Evolutionary conservation across 2,329 filamentous ascomycete species (phyloP).

Genomic region (Seiridium unicorne): DNA sequence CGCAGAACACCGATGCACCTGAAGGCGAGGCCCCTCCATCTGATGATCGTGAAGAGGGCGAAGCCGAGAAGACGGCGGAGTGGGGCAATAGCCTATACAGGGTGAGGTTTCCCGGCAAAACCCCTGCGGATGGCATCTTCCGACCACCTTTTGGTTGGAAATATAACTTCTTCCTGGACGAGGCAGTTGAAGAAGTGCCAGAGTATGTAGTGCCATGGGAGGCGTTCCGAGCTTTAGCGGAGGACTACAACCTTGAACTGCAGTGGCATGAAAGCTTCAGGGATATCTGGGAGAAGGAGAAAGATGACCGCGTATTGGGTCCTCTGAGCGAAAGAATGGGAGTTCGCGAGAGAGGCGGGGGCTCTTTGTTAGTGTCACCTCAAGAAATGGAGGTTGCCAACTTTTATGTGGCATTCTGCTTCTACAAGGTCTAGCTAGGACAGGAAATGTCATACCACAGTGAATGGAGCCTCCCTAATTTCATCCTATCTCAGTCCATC

Average conservation of each 20-base stretch:
- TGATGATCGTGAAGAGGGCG: constrained; percentile 54
- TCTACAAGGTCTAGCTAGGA: constrained; percentile 76
- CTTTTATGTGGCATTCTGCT: constrained; percentile 95
- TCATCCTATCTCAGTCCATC: no score
- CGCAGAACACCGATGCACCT: constrained; percentile 30
- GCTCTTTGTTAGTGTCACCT: constrained; percentile 67
- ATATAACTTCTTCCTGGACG: constrained; percentile 93
- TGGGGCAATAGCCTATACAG: constrained; percentile 95
- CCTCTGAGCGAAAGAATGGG: constrained; percentile 94
- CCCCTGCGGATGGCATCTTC: constrained; percentile 84
- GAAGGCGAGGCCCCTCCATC: constrained; percentile 24
- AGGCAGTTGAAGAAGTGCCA: constrained; percentile 92
- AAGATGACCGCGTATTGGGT: constrained; percentile 77
- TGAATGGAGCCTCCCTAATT: no score
- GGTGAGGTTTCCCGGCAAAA: constrained; percentile 81
- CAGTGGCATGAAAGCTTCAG: constrained; percentile 90
- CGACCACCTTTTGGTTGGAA: constrained; percentile 96
- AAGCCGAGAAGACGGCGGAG: constrained; percentile 64
- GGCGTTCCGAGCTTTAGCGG: constrained; percentile 89
- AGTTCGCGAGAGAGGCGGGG: constrained; percentile 70
- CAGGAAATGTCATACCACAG: no score
- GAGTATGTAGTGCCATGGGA: constrained; percentile 99
- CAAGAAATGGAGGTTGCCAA: constrained; percentile 91
- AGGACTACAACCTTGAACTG: constrained; percentile 94
- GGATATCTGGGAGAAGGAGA: constrained; percentile 90